Evolutionary conservation across 768 basidiomycete genomes (phyloP).

Genomic region (Leccinellum albellum): DNA sequence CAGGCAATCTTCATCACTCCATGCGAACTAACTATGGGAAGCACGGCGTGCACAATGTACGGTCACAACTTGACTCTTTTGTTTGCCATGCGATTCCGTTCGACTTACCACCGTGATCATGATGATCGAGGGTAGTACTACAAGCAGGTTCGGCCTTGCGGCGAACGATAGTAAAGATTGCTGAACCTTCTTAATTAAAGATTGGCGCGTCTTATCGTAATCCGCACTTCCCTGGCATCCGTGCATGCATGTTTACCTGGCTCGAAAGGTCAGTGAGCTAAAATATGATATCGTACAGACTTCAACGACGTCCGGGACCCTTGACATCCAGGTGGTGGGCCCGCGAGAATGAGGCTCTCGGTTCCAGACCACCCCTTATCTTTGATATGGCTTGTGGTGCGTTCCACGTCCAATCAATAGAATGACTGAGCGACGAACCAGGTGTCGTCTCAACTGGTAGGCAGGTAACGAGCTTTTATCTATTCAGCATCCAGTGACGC

Average conservation of each 20-base stretch:
- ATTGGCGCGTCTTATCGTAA: conserved; percentile 70
- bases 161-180: not conserved
- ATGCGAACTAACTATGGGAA: conserved; percentile 52
- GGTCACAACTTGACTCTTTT: conserved; percentile 7
- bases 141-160: conserved; percentile 20
- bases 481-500: conserved; percentile 21
- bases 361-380: conserved; percentile 18
- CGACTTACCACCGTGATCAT: not conserved
- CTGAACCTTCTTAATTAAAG: conserved; percentile 18
- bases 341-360: conserved; percentile 11
- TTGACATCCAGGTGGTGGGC: conserved; percentile 22
- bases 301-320: conserved; percentile 9
- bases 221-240: conserved; percentile 66
- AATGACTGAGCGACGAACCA: not conserved
- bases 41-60: conserved; percentile 58
- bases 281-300: not conserved
- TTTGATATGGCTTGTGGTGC: conserved; percentile 31
- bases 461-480: conserved; percentile 18
- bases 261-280: conserved; percentile 40
- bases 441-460: conserved; percentile 1
- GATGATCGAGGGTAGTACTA: conserved; percentile 21
- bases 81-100: not conserved
- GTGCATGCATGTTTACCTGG: conserved; percentile 51
- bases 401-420: not conserved
- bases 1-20: conserved; percentile 33